Percentiles rank a stretch among this genome's conserved stretches.
phyloP scores from a whole-genome alignment of 768 basidiomycete species.

The Suillus hirtellus region DNA sequence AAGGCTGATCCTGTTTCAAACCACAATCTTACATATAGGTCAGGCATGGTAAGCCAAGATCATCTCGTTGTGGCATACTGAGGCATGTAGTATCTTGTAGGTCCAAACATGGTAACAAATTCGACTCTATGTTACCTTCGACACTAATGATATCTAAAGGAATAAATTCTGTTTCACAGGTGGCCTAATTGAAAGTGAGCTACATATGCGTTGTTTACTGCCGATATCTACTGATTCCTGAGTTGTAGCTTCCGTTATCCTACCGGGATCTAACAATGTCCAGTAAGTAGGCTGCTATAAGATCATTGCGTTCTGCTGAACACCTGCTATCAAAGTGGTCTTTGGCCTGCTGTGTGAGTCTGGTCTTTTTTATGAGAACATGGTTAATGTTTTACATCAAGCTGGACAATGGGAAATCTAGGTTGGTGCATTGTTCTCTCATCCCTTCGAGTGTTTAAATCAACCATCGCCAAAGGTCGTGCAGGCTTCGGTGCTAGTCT shows the following conservation, averaged over 20 bases:
- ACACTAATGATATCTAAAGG: conserved; percentile 25
- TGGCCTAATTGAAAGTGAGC: conserved; percentile 58
- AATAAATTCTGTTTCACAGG: conserved; percentile 84
- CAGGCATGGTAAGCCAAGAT: conserved; percentile 35
- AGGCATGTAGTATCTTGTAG: conserved; percentile 17
- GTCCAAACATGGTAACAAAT: conserved; percentile 30
- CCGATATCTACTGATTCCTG: conserved; percentile 9
- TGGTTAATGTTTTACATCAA: conserved; percentile 20
- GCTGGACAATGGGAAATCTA: conserved; percentile 59
- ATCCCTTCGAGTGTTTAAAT: not conserved
- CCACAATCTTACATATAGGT: conserved; percentile 49
- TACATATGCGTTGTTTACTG: not conserved
- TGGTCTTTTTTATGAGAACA: not conserved
- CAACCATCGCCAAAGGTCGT: conserved; percentile 35
- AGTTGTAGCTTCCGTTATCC: conserved; percentile 33
- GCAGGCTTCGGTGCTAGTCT: conserved; percentile 57
- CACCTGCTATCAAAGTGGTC: conserved; percentile 30
- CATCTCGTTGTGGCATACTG: conserved; percentile 31
- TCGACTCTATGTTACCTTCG: not conserved
- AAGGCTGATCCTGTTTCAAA: conserved; percentile 42
- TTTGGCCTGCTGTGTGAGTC: conserved; percentile 50
- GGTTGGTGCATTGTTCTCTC: conserved; percentile 15
- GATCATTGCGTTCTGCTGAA: conserved; percentile 12
- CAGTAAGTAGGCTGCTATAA: conserved; percentile 21
- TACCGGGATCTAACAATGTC: conserved; percentile 45